phyloP scores from a whole-genome alignment of 257 asterid genomes.

The Gynochthodes officinalis region DNA sequence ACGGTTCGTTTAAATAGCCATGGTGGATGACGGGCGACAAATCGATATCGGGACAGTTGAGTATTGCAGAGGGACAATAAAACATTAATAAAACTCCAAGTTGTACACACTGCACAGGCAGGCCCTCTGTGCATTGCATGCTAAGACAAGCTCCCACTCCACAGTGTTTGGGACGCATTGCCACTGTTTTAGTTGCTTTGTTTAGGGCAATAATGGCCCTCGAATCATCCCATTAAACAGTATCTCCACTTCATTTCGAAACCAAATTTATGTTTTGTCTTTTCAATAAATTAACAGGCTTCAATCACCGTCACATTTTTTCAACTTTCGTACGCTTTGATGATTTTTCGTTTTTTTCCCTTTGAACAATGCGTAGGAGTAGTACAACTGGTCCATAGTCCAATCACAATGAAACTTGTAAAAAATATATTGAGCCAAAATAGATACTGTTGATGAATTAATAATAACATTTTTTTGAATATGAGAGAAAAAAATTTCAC shows the following conservation, averaged over 20 bases:
- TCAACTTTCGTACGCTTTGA: too few species aligned
- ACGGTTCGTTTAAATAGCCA: too few species aligned
- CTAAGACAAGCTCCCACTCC: not conserved
- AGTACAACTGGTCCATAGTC: too few species aligned
- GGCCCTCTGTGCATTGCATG: not conserved
- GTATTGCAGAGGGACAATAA: not conserved
- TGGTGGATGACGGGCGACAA: too few species aligned
- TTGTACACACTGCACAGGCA: constrained; percentile 16
- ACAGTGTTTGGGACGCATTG: too few species aligned
- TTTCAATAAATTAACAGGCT: not conserved
- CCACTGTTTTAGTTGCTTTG: not conserved
- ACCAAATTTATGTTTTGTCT: not conserved
- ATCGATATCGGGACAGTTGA: not conserved
- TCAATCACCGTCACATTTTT: not conserved
- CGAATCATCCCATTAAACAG: not conserved
- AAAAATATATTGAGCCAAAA: too few species aligned
- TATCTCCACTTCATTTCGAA: not conserved
- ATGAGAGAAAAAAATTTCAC: too few species aligned
- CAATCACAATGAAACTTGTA: too few species aligned
- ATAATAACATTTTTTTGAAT: too few species aligned
- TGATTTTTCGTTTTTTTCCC: too few species aligned
- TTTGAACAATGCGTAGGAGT: too few species aligned
- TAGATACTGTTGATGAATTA: too few species aligned
- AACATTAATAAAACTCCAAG: not conserved
- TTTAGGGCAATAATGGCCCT: not conserved